Conservation (phyloP, 257 asterid species). For the Petunia secreta region DNA sequence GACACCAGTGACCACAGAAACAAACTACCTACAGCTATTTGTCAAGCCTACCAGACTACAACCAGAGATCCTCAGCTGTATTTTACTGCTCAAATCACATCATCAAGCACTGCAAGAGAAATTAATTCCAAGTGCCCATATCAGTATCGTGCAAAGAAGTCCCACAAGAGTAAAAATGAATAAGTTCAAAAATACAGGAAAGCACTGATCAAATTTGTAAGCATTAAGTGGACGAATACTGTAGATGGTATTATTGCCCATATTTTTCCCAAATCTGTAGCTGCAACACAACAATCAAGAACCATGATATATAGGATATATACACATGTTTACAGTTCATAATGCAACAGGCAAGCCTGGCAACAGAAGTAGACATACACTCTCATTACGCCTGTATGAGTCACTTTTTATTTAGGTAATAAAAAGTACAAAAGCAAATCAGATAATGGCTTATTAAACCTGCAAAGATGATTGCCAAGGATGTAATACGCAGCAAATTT, state of each 20-base stretch:
- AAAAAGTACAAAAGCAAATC: too few relatives aligned
- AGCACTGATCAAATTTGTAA: background rate
- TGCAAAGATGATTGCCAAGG: too few relatives aligned
- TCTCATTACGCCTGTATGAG: too few relatives aligned
- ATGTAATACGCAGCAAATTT: too few relatives aligned
- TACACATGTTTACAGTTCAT: too few relatives aligned
- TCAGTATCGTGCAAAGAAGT: background rate
- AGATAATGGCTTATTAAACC: too few relatives aligned
- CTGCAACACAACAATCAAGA: too few relatives aligned
- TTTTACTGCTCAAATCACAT: conserved; percentile 19
- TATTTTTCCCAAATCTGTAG: background rate
- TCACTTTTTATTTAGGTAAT: too few relatives aligned
- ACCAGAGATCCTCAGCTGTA: conserved; percentile 6
- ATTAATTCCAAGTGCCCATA: background rate
- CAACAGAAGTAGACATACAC: too few relatives aligned
- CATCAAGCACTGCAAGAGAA: conserved; percentile 39
- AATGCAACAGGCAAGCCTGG: too few relatives aligned
- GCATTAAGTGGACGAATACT: background rate
- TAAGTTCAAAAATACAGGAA: background rate
- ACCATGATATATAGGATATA: too few relatives aligned
- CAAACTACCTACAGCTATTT: conserved; percentile 30
- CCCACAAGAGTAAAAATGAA: background rate
- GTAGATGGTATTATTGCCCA: background rate
- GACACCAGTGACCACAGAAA: conserved; percentile 24
- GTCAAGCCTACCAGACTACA: conserved; percentile 36